phyloP scores from a whole-genome alignment of 768 basidiomycete genomes.

The Suillus weaverae region DNA sequence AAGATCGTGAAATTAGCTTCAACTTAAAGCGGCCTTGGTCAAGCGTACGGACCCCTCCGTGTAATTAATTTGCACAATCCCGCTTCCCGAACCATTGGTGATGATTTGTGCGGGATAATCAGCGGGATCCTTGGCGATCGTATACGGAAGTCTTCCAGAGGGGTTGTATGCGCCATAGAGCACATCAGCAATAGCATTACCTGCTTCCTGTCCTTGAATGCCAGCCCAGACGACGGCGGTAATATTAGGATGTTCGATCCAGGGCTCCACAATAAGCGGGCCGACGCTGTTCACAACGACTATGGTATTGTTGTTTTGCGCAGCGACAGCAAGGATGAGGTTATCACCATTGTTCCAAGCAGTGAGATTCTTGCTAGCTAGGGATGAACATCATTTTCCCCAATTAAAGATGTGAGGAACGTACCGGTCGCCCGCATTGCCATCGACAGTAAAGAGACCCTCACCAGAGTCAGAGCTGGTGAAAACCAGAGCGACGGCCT shows the following conservation, averaged over 20 bases:
- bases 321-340: constrained; percentile 67
- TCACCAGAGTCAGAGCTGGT: constrained; percentile 79
- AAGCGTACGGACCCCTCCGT: constrained; percentile 47
- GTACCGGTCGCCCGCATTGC: constrained; percentile 72
- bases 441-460: constrained; percentile 74
- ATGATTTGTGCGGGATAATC: constrained; percentile 63
- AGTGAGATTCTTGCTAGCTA: constrained; percentile 59
- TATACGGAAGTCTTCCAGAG: constrained; percentile 69
- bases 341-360: constrained; percentile 73
- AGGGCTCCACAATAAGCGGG: constrained; percentile 59
- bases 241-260: constrained; percentile 74
- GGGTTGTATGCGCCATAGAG: constrained; percentile 71
- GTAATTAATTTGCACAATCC: constrained; percentile 54
- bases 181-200: constrained; percentile 68
- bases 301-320: constrained; percentile 38
- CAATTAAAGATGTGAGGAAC: constrained; percentile 12
- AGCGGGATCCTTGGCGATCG: constrained; percentile 57
- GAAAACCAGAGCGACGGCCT: constrained; percentile 71
- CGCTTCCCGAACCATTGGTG: constrained; percentile 33
- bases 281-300: constrained; percentile 45
- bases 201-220: constrained; percentile 63
- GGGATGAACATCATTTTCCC: neutral
- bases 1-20: constrained; percentile 1
- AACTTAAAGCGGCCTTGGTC: neutral
- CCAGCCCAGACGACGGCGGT: constrained; percentile 76